Evolutionary conservation across 2,329 filamentous ascomycete species (phyloP), one percentile per base, ranked within the genome.

Genomic region (Ascochyta viciae-villosae): DNA sequence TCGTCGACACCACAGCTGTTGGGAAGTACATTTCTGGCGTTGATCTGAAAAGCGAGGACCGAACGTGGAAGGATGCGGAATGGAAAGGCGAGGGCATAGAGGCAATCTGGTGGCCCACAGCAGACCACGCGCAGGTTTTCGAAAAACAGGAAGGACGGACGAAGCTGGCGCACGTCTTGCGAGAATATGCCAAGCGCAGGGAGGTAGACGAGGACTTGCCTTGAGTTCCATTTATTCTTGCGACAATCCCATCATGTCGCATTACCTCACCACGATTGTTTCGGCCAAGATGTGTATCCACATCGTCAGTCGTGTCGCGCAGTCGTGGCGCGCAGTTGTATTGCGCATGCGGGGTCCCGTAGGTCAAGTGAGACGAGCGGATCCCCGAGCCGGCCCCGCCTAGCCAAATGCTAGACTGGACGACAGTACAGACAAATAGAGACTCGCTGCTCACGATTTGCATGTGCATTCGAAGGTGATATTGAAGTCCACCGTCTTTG

Each of bases 121-220:
- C 87, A 42, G 87, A 90, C 68, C 88, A 90, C 71, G 86, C 86
- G 15, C 85, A 89, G 65, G 81, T 74, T 0, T 75, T 75, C 41
- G 72, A 75, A 46, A 57, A 64, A 16, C 57, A 26, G 15, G 69
- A 72, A 1, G 64, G 66, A 5, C 55, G 68, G 35, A 41, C 42
- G 35, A 70, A 58, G 60, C 41, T 75, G 43, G 68, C 51, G 22
- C 50, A 68, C 6, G 64, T 73, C 1, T 16, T 75, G 29, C 53
- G 69, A 24, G 60, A 62, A 40, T 75, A 75, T 45, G 63, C 60
- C 26, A 56, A 57, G 48, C 59, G 29, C 15, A 24, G 26, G 6
- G 57, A 57, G 7, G 57, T 47, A 12, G 61, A 59, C 3, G 59
- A 60, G 4, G 43, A 50, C 3, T 44, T 38, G 43, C 22, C 33